Evolutionary conservation across 208 protist species (phyloP), one percentile per base, ranked within the genome.

Genomic region (Trypanosoma lewisi): DNA sequence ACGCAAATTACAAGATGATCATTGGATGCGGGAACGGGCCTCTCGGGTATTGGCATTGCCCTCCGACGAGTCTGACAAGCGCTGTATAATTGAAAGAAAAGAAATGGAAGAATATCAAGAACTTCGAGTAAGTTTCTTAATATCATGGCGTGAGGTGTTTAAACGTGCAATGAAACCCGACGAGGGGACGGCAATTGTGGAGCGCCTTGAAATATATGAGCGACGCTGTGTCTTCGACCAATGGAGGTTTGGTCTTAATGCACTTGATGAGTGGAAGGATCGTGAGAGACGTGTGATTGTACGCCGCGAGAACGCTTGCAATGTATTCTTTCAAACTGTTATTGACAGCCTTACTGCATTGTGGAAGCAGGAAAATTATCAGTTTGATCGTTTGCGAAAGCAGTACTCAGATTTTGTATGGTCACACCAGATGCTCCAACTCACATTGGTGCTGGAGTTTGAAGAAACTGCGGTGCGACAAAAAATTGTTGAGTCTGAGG

Each of bases 131-230:
- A 34, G 27, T 19, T 87, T 85, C 58, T 57, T 85, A 25, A 42
- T 81, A 21, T 72, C 67, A 27, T 92, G 85, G 82, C 70, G 85
- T 9, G 47, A 52, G 0, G 74, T 85, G n/a, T 80, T 81, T 66
- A 76, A 81, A 41, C 9, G 33, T 28, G 51, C 37, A 19, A 74
- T 80, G 28, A 70, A 36, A 6, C 70, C 58, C 4, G 61, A 59
- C 19, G 64, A 67, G 1, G 79, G 75, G n/a, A 49, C 73, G 1
- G 30, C 51, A 11, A 66, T 84, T 52, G 51, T 91, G 28, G n/a
- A 70, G 31, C 62, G 74, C 36, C 58, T 92, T 14, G 82, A 92
- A 58, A 52, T 86, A 6, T 77, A 89, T 27, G 74, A 87, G 50
- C 65, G 85, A 12, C 70, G 69, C 21, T 78, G 77, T 36, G 57